Percentiles rank a stretch among this genome's conserved stretches.
Conservation (phyloP, 352 stramenopile genomes). For the Phytopythium aichiense region DNA sequence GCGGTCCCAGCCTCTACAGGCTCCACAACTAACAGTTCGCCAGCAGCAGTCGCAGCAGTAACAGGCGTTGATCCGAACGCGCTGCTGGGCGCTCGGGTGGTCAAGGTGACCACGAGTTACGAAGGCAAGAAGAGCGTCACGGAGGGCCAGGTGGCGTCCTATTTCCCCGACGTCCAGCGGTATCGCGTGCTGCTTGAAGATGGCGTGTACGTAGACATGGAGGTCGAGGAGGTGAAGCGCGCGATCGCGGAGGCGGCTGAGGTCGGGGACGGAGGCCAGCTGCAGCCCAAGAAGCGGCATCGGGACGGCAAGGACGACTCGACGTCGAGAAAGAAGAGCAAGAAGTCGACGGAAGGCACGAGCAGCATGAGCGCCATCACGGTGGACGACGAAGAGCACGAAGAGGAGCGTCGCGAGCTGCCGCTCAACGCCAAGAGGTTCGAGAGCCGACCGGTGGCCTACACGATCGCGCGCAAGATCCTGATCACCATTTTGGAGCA, state of each 20-base stretch:
- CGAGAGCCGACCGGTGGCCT: slow-evolving; percentile 37
- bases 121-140: slow-evolving; percentile 34
- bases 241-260: slow-evolving; percentile 8
- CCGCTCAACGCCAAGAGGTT: slow-evolving; percentile 45
- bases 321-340: slow-evolving; percentile 21
- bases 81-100: slow-evolving; percentile 31
- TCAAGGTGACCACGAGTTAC: slow-evolving; percentile 46
- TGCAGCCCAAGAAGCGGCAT: slow-evolving; percentile 4
- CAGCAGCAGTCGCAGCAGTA: slow-evolving; percentile 2
- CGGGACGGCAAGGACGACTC: slow-evolving; percentile 7
- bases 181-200: slow-evolving; percentile 48
- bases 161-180: slow-evolving; percentile 30
- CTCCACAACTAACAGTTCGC: neutral
- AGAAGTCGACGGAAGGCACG: neutral
- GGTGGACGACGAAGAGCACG: slow-evolving; percentile 5
- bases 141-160: slow-evolving; percentile 41
- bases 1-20: slow-evolving; percentile 4
- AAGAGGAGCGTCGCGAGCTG: slow-evolving; percentile 13
- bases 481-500: slow-evolving; percentile 50
- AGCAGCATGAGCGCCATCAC: slow-evolving; percentile 6
- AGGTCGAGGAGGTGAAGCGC: slow-evolving; percentile 27
- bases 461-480: slow-evolving; percentile 45
- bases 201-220: slow-evolving; percentile 42
- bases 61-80: slow-evolving; percentile 31
- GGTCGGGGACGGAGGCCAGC: neutral